phyloP scores from a whole-genome alignment of 305 asterid genomes.

The Fraxinus velutina region DNA sequence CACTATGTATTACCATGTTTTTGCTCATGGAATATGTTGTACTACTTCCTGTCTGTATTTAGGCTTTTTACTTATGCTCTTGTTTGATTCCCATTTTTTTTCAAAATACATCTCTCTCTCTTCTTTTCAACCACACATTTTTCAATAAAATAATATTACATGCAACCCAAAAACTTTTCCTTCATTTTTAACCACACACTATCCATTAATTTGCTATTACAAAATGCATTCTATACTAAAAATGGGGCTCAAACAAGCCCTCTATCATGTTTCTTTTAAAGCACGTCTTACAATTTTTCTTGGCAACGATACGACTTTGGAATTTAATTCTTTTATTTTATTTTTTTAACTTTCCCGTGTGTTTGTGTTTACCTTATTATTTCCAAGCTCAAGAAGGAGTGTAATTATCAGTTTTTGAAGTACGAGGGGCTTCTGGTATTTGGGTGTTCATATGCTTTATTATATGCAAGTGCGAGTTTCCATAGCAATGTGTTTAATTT shows the following conservation, averaged over 20 bases:
- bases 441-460: constrained; percentile 10
- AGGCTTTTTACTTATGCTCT: background rate
- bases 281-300: background rate
- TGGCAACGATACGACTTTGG: background rate
- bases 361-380: background rate
- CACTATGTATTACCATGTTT: background rate
- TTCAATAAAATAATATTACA: background rate
- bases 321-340: background rate
- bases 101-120: background rate
- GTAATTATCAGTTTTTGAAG: constrained; percentile 15
- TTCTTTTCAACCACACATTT: background rate
- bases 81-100: background rate
- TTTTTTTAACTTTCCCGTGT: background rate
- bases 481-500: constrained; percentile 19
- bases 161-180: background rate
- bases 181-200: background rate
- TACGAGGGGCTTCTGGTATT: constrained; percentile 8
- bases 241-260: background rate
- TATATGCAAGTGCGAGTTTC: constrained; percentile 13
- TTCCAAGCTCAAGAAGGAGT: background rate
- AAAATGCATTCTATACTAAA: too few species aligned
- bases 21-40: background rate
- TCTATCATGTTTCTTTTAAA: background rate
- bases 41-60: background rate
- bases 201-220: background rate